These are phyloP conservation scores for Fusarium denticulatum DNA, from an alignment of 2,329 filamentous ascomycete species.

Conservation along the genomic window DNA sequence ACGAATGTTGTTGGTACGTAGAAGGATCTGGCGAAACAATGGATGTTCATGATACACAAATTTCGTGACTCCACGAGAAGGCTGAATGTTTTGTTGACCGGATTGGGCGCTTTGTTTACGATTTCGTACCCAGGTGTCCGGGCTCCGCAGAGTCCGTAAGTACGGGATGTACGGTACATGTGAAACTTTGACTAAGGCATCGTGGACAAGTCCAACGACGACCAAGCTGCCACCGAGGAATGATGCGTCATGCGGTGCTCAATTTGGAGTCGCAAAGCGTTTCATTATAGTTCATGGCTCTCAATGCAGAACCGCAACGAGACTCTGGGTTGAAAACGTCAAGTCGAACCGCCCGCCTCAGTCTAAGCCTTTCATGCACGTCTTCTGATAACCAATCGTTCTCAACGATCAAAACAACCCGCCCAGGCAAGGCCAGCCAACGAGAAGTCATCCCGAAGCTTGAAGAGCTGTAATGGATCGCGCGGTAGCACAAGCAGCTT, in stretches of 20 bases:
- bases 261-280: conserved; percentile 10
- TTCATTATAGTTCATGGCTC: neutral
- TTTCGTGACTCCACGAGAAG: neutral
- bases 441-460: conserved; percentile 10
- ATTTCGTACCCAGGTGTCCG: neutral
- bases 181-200: neutral
- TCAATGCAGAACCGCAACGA: neutral
- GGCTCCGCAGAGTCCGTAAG: neutral
- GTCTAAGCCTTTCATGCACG: conserved; percentile 18
- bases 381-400: conserved; percentile 15
- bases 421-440: conserved; percentile 5
- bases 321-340: conserved; percentile 2
- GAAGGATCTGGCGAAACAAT: neutral
- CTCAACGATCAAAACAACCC: neutral
- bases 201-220: neutral
- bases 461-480: conserved; percentile 25
- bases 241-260: neutral
- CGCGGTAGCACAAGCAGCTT: neutral
- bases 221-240: neutral
- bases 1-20: neutral
- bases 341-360: conserved; percentile 23
- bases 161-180: neutral
- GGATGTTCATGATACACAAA: conserved; percentile 1
- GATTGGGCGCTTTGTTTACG: neutral
- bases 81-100: neutral